Conservation (phyloP, 2,329 filamentous ascomycete species). For the Trichoderma sp. region DNA sequence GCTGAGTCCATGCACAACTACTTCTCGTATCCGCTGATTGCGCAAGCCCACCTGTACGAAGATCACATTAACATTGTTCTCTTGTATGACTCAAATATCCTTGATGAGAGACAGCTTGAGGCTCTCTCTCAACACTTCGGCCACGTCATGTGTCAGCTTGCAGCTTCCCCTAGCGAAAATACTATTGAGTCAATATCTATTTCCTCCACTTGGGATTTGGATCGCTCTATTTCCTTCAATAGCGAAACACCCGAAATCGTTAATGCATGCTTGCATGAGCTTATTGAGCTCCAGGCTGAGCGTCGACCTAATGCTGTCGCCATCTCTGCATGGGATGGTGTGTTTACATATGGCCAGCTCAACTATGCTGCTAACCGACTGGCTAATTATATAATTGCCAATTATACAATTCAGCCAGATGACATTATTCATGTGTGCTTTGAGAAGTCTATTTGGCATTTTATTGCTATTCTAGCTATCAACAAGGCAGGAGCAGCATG, state of each 20-base stretch:
- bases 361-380: constrained; percentile 4
- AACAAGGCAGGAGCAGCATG: constrained; percentile 23
- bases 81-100: not conserved
- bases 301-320: not conserved
- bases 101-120: not conserved
- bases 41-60: constrained; percentile 12
- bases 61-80: not conserved
- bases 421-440: constrained; percentile 12
- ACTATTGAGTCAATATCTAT: not conserved
- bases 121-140: constrained; percentile 9
- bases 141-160: not conserved
- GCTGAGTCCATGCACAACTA: not conserved
- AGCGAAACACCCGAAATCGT: not conserved
- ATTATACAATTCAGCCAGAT: not conserved
- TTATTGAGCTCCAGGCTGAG: constrained; percentile 8
- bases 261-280: constrained; percentile 29
- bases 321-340: constrained; percentile 17
- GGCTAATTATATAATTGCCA: not conserved
- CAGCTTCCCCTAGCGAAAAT: not conserved
- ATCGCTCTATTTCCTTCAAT: not conserved
- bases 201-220: not conserved
- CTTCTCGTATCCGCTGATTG: constrained; percentile 13
- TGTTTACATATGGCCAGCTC: constrained; percentile 8
- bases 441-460: constrained; percentile 9
- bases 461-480: constrained; percentile 8